A percentile compares a stretch with the other conserved stretches of the same genome.
Evolutionary conservation across 2,329 filamentous ascomycete species (phyloP).

Genomic region (Metarhizium brunneum): DNA sequence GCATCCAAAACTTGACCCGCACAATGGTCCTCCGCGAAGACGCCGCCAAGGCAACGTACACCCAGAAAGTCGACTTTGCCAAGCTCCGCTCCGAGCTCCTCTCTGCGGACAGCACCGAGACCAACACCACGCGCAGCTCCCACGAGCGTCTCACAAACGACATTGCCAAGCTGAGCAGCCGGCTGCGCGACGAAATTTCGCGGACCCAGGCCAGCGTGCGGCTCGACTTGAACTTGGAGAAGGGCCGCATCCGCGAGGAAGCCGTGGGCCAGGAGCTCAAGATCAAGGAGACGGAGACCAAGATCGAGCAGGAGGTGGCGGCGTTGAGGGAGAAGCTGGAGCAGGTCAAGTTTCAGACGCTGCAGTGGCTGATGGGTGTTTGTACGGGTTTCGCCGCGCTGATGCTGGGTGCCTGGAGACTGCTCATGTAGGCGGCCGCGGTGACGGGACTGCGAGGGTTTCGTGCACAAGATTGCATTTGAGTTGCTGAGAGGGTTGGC

Average conservation of each 20-base stretch:
- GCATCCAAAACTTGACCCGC: conserved; percentile 92
- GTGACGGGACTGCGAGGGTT: background rate
- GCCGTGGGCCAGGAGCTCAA: conserved; percentile 94
- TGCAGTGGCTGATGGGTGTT: conserved; percentile 96
- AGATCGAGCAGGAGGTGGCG: conserved; percentile 96
- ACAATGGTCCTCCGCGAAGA: conserved; percentile 98
- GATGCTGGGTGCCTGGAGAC: conserved; percentile 59
- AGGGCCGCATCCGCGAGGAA: conserved; percentile 92
- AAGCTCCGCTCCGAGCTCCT: conserved; percentile 92
- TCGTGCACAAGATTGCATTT: background rate
- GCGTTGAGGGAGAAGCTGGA: conserved; percentile 85
- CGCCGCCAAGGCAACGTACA: conserved; percentile 69
- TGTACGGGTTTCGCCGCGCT: conserved; percentile 59
- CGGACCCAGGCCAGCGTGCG: conserved; percentile 88
- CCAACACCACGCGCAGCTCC: conserved; percentile 74
- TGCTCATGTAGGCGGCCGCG: conserved; percentile 45
- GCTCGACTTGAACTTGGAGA: conserved; percentile 90
- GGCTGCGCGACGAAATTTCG: conserved; percentile 86
- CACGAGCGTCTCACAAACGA: conserved; percentile 93
- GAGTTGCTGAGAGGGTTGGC: background rate
- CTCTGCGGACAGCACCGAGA: conserved; percentile 84
- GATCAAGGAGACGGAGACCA: conserved; percentile 96
- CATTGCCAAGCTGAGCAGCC: conserved; percentile 82
- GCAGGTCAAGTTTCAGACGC: conserved; percentile 92
- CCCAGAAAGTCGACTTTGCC: conserved; percentile 93